A percentile compares a stretch with the other conserved stretches of the same genome.
phyloP scores from a whole-genome alignment of 352 stramenopile species.

The Phytophthora hibernalis region DNA sequence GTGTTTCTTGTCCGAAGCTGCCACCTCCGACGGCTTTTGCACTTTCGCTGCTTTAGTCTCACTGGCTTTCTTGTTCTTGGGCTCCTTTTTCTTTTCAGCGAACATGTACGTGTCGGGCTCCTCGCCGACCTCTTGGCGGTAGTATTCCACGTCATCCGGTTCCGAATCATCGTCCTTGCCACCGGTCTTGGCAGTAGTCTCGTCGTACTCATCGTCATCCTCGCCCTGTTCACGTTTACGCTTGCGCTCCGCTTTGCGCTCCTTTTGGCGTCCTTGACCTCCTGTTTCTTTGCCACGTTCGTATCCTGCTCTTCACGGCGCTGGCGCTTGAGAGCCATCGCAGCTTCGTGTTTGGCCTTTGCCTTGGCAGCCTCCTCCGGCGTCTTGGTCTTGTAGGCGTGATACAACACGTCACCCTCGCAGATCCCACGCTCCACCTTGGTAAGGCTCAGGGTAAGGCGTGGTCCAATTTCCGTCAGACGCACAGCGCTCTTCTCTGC shows the following conservation, averaged over 20 bases:
- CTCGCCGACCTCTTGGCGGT: constrained; percentile 84
- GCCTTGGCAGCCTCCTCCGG: constrained; percentile 81
- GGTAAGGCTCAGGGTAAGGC: constrained; percentile 94
- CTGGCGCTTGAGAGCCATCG: constrained; percentile 79
- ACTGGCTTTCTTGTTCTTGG: constrained; percentile 47
- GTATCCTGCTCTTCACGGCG: constrained; percentile 89
- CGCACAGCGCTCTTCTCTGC: constrained; percentile 94
- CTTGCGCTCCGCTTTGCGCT: constrained; percentile 73
- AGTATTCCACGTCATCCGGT: constrained; percentile 82
- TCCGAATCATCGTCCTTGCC: constrained; percentile 65
- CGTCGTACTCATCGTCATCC: constrained; percentile 55
- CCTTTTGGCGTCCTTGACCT: constrained; percentile 82
- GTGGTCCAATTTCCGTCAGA: constrained; percentile 96
- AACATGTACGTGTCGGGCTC: constrained; percentile 87
- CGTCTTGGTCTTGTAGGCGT: constrained; percentile 93
- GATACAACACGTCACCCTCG: constrained; percentile 97
- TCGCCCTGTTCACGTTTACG: constrained; percentile 52
- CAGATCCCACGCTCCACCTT: constrained; percentile 98
- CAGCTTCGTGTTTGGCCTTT: constrained; percentile 81
- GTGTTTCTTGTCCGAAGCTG: constrained; percentile 69
- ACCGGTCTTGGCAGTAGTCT: constrained; percentile 41
- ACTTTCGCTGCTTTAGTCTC: constrained; percentile 20
- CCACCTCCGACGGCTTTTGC: constrained; percentile 68
- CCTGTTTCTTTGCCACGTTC: constrained; percentile 91
- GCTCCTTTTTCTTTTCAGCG: constrained; percentile 47